A percentile compares a stretch with the other conserved stretches of the same genome.
phyloP scores from a whole-genome alignment of 2,329 filamentous ascomycete genomes.

The Aspergillus texensis region DNA sequence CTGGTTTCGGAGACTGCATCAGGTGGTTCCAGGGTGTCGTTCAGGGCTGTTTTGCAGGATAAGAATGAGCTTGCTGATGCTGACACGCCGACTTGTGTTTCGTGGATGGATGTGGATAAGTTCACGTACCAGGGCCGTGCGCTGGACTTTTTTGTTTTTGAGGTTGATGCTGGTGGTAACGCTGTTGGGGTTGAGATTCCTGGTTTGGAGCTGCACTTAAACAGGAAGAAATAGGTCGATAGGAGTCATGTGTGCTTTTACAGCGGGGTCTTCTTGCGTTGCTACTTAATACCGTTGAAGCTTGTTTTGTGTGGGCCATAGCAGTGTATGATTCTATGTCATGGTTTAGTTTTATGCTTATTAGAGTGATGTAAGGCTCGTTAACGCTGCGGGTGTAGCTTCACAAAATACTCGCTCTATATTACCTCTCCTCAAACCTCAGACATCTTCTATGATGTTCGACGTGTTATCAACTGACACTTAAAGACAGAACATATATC shows the following conservation, averaged over 20 bases:
- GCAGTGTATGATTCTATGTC: too few species aligned
- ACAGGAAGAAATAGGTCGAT: background rate
- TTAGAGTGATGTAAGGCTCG: too few species aligned
- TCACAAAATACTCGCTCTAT: too few species aligned
- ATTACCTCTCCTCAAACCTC: too few species aligned
- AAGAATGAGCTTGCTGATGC: conserved; percentile 26
- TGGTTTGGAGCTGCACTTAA: background rate
- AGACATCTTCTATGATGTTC: too few species aligned
- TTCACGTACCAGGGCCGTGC: conserved; percentile 20
- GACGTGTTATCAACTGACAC: too few species aligned
- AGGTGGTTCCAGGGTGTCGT: conserved; percentile 16
- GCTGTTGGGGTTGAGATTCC: conserved; percentile 25
- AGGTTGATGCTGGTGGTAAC: conserved; percentile 19
- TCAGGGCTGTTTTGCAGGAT: conserved; percentile 25
- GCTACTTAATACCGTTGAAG: accelerated
- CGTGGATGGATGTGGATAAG: conserved; percentile 29
- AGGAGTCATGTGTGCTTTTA: background rate
- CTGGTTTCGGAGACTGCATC: conserved; percentile 5
- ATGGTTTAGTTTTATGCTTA: too few species aligned
- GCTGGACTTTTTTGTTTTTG: conserved; percentile 31
- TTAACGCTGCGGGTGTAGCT: too few species aligned
- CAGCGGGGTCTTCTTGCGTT: accelerated
- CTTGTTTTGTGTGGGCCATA: background rate
- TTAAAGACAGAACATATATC: too few species aligned
- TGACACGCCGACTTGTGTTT: conserved; percentile 30